Evolutionary conservation across 192 early-diverging fungal genomes (phyloP).

Genomic region (Backusella mclennaniae): DNA sequence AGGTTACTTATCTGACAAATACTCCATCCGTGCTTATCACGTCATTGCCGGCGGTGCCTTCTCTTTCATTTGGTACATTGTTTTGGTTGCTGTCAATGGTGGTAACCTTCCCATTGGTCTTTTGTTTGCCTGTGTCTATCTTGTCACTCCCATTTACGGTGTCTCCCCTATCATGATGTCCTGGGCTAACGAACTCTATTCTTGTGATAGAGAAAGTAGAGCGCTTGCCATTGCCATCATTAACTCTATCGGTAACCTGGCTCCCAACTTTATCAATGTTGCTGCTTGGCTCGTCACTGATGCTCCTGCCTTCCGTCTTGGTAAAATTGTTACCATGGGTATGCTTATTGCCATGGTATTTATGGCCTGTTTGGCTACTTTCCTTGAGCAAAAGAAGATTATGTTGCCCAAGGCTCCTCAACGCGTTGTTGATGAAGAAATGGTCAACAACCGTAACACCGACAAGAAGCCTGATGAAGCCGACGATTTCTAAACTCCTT

Average conservation of each 20-base stretch:
- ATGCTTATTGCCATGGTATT: constrained; percentile 10
- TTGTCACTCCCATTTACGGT: constrained; percentile 23
- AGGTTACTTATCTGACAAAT: constrained; percentile 22
- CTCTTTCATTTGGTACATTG: constrained; percentile 23
- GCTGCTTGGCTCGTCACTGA: constrained; percentile 17
- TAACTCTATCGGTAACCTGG: constrained; percentile 26
- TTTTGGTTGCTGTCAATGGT: constrained; percentile 25
- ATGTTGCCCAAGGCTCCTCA: constrained; percentile 1
- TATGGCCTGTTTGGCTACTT: neutral
- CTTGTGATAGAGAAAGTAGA: constrained; percentile 22
- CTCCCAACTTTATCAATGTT: constrained; percentile 29
- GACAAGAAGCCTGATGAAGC: neutral
- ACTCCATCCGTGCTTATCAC: constrained; percentile 14
- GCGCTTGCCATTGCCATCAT: constrained; percentile 29
- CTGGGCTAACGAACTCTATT: constrained; percentile 27
- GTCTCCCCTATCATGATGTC: constrained; percentile 28
- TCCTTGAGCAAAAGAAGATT: constrained; percentile 1
- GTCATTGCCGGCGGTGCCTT: constrained; percentile 13
- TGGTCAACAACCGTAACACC: neutral
- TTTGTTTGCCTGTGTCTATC: constrained; percentile 22
- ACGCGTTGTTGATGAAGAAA: neutral
- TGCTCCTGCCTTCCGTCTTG: constrained; percentile 19
- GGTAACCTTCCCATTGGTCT: constrained; percentile 17
- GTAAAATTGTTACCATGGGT: constrained; percentile 8
- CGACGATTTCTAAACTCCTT: neutral